Conservation (phyloP, 192 early-diverging fungal genomes). For the Geranomyces michiganensis region DNA sequence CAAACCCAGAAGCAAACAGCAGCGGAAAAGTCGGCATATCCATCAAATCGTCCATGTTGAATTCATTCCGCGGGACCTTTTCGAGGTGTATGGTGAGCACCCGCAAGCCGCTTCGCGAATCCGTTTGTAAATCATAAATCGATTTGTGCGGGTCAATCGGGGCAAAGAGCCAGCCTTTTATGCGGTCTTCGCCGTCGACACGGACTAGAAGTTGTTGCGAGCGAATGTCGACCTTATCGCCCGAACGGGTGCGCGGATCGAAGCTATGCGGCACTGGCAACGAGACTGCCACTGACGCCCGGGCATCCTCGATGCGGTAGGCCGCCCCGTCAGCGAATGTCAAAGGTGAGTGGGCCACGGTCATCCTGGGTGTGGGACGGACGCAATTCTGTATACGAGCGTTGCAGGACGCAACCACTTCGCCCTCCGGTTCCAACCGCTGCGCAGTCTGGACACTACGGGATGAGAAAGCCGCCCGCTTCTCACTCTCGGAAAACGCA, state of each 20-base stretch:
- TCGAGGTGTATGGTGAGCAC: slow-evolving; percentile 34
- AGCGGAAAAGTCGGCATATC: slow-evolving; percentile 13
- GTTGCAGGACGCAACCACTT: too few relatives aligned
- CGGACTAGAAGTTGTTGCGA: slow-evolving; percentile 4
- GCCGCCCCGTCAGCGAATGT: slow-evolving; percentile 25
- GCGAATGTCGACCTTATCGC: slow-evolving; percentile 29
- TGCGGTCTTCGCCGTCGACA: slow-evolving; percentile 13
- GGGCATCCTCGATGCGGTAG: slow-evolving; percentile 17
- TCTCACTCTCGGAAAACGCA: too few relatives aligned
- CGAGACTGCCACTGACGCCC: slow-evolving; percentile 14
- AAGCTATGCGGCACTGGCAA: slow-evolving; percentile 8
- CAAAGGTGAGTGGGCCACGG: neutral
- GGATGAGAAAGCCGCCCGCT: too few relatives aligned
- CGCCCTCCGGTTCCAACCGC: too few relatives aligned
- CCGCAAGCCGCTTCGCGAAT: slow-evolving; percentile 8
- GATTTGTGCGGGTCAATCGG: slow-evolving; percentile 31
- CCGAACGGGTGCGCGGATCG: slow-evolving; percentile 14
- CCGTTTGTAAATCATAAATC: slow-evolving; percentile 22
- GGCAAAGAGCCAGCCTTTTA: slow-evolving; percentile 39
- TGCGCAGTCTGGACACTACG: too few relatives aligned
- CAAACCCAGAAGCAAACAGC: slow-evolving; percentile 26
- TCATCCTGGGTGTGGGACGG: neutral
- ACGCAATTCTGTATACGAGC: too few relatives aligned
- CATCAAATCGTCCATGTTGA: neutral
- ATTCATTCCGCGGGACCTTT: slow-evolving; percentile 7